These are phyloP conservation scores for Artemisia tridentata DNA, from an alignment of 129 eudicot species.

Conservation along the genomic window DNA sequence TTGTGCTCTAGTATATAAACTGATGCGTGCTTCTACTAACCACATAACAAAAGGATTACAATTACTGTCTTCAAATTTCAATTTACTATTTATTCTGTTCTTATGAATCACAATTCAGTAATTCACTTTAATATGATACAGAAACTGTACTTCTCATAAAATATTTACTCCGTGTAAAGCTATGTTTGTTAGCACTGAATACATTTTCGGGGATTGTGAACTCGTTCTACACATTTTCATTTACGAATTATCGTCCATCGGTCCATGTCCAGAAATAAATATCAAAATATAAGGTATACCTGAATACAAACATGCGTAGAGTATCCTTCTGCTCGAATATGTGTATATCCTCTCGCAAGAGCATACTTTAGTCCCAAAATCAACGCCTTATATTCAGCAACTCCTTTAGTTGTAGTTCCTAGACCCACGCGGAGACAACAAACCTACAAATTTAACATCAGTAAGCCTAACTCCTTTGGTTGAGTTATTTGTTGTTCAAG, in stretches of 20 bases:
- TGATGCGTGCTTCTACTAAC: too few species aligned
- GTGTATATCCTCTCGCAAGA: neutral
- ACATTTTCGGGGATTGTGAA: neutral
- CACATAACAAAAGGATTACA: too few species aligned
- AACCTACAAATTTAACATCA: neutral
- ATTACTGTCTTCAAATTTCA: too few species aligned
- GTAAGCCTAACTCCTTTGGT: neutral
- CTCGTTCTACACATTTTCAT: neutral
- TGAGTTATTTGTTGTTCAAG: neutral
- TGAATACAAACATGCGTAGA: neutral
- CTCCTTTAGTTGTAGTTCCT: neutral
- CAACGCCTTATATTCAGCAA: neutral
- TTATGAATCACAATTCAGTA: too few species aligned
- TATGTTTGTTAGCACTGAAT: neutral
- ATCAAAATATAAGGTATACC: neutral
- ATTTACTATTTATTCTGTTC: too few species aligned
- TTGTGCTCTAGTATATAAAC: too few species aligned
- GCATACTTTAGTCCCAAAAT: neutral
- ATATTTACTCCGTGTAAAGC: too few species aligned
- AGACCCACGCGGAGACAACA: neutral
- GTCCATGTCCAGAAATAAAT: neutral
- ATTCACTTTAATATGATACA: too few species aligned
- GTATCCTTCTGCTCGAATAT: neutral
- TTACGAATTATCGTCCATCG: neutral
- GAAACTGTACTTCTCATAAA: too few species aligned